Percentiles rank a stretch among this genome's conserved stretches.
Evolutionary conservation across 495 filamentous ascomycete genomes (phyloP).

Genomic region (Penicillium lagena): DNA sequence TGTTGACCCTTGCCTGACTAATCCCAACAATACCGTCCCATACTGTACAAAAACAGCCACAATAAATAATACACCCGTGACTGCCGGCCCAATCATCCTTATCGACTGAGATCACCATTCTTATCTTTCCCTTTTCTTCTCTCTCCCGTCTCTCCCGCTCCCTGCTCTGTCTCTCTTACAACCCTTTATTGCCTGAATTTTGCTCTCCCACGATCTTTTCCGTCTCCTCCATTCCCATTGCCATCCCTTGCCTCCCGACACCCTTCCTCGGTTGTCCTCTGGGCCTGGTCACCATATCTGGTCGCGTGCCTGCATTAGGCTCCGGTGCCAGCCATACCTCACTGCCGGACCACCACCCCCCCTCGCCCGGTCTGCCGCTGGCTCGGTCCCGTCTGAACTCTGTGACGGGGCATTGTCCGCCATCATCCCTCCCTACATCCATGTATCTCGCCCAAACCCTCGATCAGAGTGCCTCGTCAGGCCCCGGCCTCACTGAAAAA

Average conservation of each 20-base stretch:
- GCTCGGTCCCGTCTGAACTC: constrained; percentile 6
- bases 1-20: no score
- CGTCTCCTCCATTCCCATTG: not conserved
- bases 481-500: constrained; percentile 13
- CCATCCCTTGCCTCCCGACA: not conserved
- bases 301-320: constrained; percentile 25
- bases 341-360: constrained; percentile 2
- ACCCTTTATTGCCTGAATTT: no score
- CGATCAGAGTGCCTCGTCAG: constrained; percentile 44
- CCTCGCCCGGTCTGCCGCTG: constrained; percentile 3
- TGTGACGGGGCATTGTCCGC: constrained; percentile 9
- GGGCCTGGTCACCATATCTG: not conserved
- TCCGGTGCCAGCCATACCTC: constrained; percentile 8
- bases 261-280: no score
- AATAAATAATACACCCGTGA: constrained; percentile 5
- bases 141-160: not conserved
- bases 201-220: no score
- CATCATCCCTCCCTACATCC: constrained; percentile 12
- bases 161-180: not conserved
- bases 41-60: constrained; percentile 6
- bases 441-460: constrained; percentile 44
- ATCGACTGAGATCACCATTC: constrained; percentile 22
- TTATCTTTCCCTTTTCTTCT: constrained; percentile 9
- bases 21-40: no score
- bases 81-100: constrained; percentile 27